Percentiles rank a stretch among this genome's conserved stretches.
Conservation (phyloP, 2,329 filamentous ascomycete species). For the Zymoseptoria pseudotritici region DNA sequence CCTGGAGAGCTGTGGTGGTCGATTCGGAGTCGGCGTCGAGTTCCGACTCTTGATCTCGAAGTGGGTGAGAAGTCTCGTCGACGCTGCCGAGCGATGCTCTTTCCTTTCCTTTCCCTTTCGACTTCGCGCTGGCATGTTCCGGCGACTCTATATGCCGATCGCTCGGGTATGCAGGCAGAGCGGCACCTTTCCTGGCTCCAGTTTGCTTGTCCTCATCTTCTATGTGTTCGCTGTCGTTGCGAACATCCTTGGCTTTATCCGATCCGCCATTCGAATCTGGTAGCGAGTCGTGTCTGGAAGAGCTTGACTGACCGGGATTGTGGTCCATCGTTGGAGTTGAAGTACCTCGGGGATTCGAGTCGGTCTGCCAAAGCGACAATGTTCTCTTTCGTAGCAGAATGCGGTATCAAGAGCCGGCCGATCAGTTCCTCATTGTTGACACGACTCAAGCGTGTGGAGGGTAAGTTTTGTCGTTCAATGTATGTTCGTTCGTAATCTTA, state of each 20-base stretch:
- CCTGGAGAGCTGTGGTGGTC: too few species aligned
- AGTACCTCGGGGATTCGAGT: too few species aligned
- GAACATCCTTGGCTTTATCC: not conserved
- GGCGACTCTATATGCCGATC: not conserved
- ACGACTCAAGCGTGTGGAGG: not conserved
- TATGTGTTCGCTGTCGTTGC: not conserved
- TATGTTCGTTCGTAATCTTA: not conserved
- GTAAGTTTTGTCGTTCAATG: not conserved
- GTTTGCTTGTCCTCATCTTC: not conserved
- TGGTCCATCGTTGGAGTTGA: not conserved
- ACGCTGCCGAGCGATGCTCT: too few species aligned
- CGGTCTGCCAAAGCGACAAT: too few species aligned
- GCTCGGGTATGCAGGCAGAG: not conserved
- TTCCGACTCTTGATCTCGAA: too few species aligned
- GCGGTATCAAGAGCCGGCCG: too few species aligned
- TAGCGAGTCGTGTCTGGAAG: not conserved
- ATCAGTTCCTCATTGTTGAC: not conserved
- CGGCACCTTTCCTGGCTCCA: not conserved
- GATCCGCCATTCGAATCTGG: not conserved
- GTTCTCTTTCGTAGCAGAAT: not conserved
- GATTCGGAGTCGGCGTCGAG: too few species aligned
- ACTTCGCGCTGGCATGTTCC: not conserved
- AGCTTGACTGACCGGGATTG: not conserved
- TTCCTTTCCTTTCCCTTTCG: not conserved
- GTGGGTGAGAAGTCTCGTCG: too few species aligned